A percentile compares a stretch with the other conserved stretches of the same genome.
Evolutionary conservation across 192 early-diverging fungal genomes (phyloP).

Genomic region (Linnemannia schmuckeri): DNA sequence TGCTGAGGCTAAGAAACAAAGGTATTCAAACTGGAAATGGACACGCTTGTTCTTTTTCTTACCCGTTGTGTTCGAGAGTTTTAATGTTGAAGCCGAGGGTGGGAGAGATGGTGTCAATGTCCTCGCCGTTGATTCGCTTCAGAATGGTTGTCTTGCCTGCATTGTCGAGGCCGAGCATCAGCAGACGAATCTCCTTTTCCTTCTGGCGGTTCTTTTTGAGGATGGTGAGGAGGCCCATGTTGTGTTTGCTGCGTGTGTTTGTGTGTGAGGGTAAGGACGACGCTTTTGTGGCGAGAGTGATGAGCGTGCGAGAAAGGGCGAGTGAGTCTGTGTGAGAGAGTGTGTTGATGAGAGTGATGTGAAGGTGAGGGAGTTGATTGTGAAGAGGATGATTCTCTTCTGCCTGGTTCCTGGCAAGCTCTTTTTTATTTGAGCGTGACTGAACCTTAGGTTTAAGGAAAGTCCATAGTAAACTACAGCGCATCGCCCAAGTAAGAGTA

Average conservation of each 20-base stretch:
- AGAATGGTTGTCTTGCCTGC: slow-evolving; percentile 99
- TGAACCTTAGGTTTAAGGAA: not conserved
- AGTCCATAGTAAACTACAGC: slow-evolving; percentile 30
- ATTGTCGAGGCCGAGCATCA: slow-evolving; percentile 98
- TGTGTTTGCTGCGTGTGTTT: not conserved
- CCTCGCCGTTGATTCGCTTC: slow-evolving; percentile 94
- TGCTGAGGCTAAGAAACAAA: no score
- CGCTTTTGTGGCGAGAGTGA: not conserved
- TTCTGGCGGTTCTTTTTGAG: slow-evolving; percentile 91
- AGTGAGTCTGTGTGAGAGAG: not conserved
- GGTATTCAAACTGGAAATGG: not conserved
- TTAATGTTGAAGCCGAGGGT: slow-evolving; percentile 99
- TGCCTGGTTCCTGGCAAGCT: not conserved
- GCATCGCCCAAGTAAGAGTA: not conserved
- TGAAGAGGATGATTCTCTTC: not conserved
- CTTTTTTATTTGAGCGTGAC: not conserved
- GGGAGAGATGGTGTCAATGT: slow-evolving; percentile 91
- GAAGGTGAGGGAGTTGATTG: not conserved
- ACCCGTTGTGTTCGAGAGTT: slow-evolving; percentile 89
- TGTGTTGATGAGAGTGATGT: not conserved
- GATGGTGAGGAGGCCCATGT: slow-evolving; percentile 96
- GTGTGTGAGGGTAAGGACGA: not conserved
- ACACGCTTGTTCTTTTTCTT: not conserved
- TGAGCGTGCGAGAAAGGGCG: not conserved
- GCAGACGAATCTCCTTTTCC: slow-evolving; percentile 94